These are phyloP conservation scores for Tricholoma hemisulphureum DNA, from an alignment of 768 basidiomycete species.

Conservation along the genomic window DNA sequence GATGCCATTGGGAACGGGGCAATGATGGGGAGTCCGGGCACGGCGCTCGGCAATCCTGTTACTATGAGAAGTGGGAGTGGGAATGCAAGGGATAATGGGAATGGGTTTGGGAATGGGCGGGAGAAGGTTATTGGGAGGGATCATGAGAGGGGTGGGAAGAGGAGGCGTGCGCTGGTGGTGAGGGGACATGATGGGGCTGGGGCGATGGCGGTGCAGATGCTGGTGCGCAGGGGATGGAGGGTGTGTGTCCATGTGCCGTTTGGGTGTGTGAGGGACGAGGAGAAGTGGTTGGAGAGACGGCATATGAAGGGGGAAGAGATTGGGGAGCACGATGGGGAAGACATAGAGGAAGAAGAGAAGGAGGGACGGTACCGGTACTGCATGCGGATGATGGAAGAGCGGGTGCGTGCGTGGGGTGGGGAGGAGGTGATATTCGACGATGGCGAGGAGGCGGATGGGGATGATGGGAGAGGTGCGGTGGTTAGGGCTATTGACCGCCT, in stretches of 20 bases:
- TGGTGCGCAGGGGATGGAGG: conserved; percentile 65
- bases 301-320: not conserved
- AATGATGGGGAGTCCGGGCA: conserved; percentile 8
- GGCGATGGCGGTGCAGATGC: conserved; percentile 76
- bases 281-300: not conserved
- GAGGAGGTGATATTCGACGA: conserved; percentile 77
- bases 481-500: conserved; percentile 53
- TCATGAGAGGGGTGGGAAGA: conserved; percentile 20
- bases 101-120: conserved; percentile 7
- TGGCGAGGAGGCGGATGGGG: conserved; percentile 34
- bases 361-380: conserved; percentile 39
- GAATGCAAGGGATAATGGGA: conserved; percentile 11
- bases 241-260: conserved; percentile 68
- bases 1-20: not conserved
- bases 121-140: not conserved
- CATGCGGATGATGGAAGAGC: conserved; percentile 49
- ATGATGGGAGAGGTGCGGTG: conserved; percentile 45
- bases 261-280: conserved; percentile 14
- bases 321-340: not conserved
- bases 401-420: conserved; percentile 67
- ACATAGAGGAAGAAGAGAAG: conserved; percentile 23
- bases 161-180: conserved; percentile 55
- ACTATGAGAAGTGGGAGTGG: conserved; percentile 1
- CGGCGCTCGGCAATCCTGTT: conserved; percentile 2
- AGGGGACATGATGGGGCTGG: conserved; percentile 74